Base-by-base conservation (phyloP, 331 rosid species). In the Phaseolus coccineus region DNA sequence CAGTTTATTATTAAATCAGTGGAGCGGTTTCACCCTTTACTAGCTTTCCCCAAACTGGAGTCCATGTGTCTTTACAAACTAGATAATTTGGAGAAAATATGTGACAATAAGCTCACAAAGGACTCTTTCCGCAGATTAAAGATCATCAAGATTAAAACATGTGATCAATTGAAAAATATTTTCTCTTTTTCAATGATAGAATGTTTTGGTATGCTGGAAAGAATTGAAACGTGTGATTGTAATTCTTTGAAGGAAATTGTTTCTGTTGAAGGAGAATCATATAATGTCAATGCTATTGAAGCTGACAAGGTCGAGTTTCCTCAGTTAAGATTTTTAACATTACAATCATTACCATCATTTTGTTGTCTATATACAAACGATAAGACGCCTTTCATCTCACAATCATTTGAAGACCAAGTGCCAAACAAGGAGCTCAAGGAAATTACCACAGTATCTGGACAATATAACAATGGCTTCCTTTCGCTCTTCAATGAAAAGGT, bases 401-500 rank as follows among this genome's bases (percentile, higher is more conserved):
- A 61, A 61, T 61, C 40, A 13, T 12, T 12, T 1, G 19, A 28
- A 59, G 9, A 10, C 9, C 19, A 59, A 12, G 19, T 28, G 66
- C 40, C 8, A 61, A 61, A 61, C 4, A 61, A 12, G 67, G 3
- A 30, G 47, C 12, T 42, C 10, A 14, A 28, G 14, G 67, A 59
- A 3, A 61, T 30, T 31, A 16, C 5, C 2, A 5, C 44, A 0
- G 24, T 0, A 30, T 10, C 8, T 14, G 24, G 11, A 0, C 68
- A 31, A 61, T 24, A 4, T 30, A 5, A 8, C 8, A 61, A 31
- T 62, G 11, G 24, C 33, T 14, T 44, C 24, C 22, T 30, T 31
- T 14, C 68, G 33, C 68, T 62, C 68, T 62, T 62, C 68, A 31
- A 31, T 62, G 69, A 3, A 33, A 62, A 31, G 69, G 69, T 33